Conservation (phyloP, 306 rosid genomes). For the Sophora flavescens region DNA sequence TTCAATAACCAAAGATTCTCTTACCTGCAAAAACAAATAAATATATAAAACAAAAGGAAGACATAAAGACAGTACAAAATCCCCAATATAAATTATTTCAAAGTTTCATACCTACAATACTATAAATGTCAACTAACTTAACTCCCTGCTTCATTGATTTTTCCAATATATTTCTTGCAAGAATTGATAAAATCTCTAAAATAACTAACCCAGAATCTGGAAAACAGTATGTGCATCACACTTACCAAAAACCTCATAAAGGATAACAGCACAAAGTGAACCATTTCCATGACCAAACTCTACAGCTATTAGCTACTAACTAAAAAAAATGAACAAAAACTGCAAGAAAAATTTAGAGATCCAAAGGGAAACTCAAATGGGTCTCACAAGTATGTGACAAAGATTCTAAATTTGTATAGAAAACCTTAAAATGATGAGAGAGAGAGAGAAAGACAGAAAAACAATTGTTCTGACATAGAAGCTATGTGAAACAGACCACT, state of each 20-base stretch:
- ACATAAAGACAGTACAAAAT: constrained; percentile 36
- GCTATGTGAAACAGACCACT: constrained; percentile 40
- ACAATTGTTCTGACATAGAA: constrained; percentile 47
- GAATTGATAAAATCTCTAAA: constrained; percentile 4
- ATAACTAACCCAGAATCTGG: constrained; percentile 46
- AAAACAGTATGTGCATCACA: constrained; percentile 23
- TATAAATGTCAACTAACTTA: constrained; percentile 26
- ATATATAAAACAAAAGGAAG: constrained; percentile 32
- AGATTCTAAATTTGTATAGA: not conserved
- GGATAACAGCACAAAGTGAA: constrained; percentile 26
- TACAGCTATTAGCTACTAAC: constrained; percentile 14
- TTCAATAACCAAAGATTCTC: constrained; percentile 28
- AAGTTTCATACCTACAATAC: constrained; percentile 3
- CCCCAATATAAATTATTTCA: constrained; percentile 15
- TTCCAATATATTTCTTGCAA: constrained; percentile 26
- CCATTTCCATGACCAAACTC: constrained; percentile 22
- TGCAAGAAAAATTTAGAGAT: constrained; percentile 5
- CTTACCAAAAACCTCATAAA: constrained; percentile 31
- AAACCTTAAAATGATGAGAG: not conserved
- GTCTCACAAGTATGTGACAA: not conserved
- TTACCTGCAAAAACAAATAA: constrained; percentile 38
- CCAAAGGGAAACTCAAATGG: constrained; percentile 12
- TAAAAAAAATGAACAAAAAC: constrained; percentile 11
- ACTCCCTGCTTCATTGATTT: constrained; percentile 27
- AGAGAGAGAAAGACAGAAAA: constrained; percentile 27